A percentile compares a stretch with the other conserved stretches of the same genome.
phyloP scores from a whole-genome alignment of 306 rosid genomes.

The Albizia julibrissin region DNA sequence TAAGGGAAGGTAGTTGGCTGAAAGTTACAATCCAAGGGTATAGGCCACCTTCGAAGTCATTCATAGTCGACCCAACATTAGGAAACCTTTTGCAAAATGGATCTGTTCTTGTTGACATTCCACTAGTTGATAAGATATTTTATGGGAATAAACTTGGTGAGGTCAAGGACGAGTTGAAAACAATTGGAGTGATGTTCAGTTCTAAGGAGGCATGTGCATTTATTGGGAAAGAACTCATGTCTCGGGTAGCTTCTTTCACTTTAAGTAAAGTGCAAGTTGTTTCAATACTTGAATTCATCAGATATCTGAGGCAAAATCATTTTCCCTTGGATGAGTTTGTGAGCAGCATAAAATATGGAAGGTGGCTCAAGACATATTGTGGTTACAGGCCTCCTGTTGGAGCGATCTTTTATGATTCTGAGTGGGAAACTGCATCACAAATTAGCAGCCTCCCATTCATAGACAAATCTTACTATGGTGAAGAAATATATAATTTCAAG shows the following conservation, averaged over 20 bases:
- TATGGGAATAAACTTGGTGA: conserved; percentile 48
- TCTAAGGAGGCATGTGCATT: conserved; percentile 62
- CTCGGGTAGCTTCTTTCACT: conserved; percentile 45
- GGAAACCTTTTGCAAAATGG: conserved; percentile 57
- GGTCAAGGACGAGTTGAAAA: conserved; percentile 60
- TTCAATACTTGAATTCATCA: conserved; percentile 58
- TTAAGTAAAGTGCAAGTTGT: conserved; percentile 43
- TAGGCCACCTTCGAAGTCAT: conserved; percentile 66
- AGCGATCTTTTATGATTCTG: conserved; percentile 54
- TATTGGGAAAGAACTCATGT: conserved; percentile 69
- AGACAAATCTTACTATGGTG: conserved; percentile 51
- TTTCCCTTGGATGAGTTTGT: conserved; percentile 44
- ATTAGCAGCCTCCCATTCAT: conserved; percentile 70
- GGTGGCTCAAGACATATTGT: conserved; percentile 57
- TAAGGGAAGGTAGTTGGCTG: conserved; percentile 71
- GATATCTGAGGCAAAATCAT: conserved; percentile 36
- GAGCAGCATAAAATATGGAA: conserved; percentile 38
- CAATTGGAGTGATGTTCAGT: conserved; percentile 70
- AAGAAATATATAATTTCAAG: conserved; percentile 45
- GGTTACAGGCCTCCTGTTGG: conserved; percentile 64
- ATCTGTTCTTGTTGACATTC: conserved; percentile 67
- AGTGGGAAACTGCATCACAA: conserved; percentile 60
- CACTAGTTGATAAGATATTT: conserved; percentile 56
- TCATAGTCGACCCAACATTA: conserved; percentile 50
- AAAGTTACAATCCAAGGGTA: conserved; percentile 6